Evolutionary conservation across 495 filamentous ascomycete species (phyloP).

Genomic region (Podospora sp.): DNA sequence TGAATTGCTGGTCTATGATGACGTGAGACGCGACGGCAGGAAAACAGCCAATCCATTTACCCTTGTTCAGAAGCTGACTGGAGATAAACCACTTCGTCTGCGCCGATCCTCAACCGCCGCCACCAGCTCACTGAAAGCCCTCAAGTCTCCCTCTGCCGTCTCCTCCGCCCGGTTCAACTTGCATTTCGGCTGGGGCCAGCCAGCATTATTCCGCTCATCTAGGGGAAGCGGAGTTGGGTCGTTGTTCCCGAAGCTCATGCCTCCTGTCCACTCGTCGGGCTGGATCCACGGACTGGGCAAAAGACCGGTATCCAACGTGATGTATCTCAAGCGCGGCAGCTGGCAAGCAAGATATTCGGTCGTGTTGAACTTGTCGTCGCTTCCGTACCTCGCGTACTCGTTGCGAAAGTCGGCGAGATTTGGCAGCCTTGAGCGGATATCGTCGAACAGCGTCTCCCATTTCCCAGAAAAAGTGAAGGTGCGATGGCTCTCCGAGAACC

Average conservation of each 20-base stretch:
- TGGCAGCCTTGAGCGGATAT: neutral
- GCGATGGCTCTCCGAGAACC: neutral
- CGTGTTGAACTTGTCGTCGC: neutral
- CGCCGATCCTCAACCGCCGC: neutral
- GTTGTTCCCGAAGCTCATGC: neutral
- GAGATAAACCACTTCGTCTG: neutral
- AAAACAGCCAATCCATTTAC: no score
- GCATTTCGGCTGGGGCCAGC: neutral
- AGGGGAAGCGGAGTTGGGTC: neutral
- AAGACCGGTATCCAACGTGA: conserved; percentile 3
- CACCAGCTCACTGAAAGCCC: conserved; percentile 3
- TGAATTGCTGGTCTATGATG: no score
- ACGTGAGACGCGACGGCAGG: no score
- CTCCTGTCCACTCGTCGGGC: neutral
- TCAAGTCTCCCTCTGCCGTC: neutral
- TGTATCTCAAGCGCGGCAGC: neutral
- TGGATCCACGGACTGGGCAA: neutral
- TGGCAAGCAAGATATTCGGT: neutral
- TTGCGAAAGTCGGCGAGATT: conserved; percentile 1
- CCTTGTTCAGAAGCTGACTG: neutral
- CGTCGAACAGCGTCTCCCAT: conserved; percentile 11
- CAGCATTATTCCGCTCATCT: neutral
- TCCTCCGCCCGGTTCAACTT: neutral
- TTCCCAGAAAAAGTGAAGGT: conserved; percentile 1
- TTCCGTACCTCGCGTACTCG: neutral